Conservation (phyloP, 2,329 filamentous ascomycete genomes). For the Phoma herbarum region DNA sequence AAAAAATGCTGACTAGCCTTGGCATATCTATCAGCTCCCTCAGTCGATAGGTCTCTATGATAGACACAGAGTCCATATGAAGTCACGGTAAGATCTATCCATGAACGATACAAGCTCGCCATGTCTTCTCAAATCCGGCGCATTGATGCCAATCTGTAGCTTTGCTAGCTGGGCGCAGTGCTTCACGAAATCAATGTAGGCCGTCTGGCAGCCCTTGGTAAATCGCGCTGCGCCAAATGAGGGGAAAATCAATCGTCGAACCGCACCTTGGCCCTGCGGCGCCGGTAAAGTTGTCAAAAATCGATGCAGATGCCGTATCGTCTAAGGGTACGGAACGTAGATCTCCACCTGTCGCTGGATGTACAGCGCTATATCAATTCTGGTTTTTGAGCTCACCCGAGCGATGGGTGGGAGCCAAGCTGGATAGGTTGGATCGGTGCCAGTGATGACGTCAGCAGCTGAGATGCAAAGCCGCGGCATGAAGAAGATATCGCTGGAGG, state of each 20-base stretch:
- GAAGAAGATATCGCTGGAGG: conserved; percentile 3
- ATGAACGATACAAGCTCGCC: neutral
- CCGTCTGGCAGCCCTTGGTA: neutral
- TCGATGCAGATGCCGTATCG: neutral
- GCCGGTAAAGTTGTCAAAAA: neutral
- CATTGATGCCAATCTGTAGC: neutral
- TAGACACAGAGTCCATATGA: neutral
- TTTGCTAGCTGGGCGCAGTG: neutral
- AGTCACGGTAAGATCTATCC: neutral
- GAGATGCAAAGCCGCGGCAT: neutral
- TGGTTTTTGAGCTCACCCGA: neutral
- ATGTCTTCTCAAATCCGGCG: neutral
- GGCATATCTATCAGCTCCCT: neutral
- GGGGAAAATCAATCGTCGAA: conserved; percentile 1
- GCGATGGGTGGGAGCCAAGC: neutral
- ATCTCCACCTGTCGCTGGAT: neutral
- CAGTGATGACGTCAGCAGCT: conserved; percentile 3
- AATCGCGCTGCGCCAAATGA: neutral
- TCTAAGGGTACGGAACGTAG: neutral
- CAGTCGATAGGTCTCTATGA: neutral
- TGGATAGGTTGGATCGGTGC: neutral
- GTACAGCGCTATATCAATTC: neutral
- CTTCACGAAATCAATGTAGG: neutral
- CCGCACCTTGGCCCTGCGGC: neutral
- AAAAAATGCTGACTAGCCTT: neutral